Evolutionary conservation across 345 rosid species (phyloP).

Genomic region (Salix arbutifolia): DNA sequence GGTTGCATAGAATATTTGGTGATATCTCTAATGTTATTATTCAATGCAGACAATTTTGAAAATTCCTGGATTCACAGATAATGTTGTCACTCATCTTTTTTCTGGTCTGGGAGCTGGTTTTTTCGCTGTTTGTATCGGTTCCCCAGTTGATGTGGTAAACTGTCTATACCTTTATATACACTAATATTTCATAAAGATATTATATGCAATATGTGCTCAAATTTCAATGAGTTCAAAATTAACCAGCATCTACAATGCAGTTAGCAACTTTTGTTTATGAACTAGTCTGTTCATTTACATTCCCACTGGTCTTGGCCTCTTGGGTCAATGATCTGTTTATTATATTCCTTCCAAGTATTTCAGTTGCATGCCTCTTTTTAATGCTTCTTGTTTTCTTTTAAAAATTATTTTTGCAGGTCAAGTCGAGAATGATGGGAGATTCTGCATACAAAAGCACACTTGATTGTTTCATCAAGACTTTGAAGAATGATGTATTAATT

Average conservation of each 20-base stretch:
- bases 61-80: conserved; percentile 94
- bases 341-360: neutral
- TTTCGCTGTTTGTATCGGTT: conserved; percentile 94
- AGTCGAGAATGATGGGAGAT: conserved; percentile 99
- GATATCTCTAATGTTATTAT: conserved; percentile 8
- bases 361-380: neutral
- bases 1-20: neutral
- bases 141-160: conserved; percentile 97
- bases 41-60: conserved; percentile 74
- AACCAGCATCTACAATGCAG: no score
- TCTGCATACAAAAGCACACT: conserved; percentile 76
- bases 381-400: neutral
- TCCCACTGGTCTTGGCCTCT: neutral
- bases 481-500: conserved; percentile 68
- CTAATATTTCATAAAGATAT: neutral
- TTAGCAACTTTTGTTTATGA: neutral
- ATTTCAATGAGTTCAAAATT: neutral
- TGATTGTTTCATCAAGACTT: conserved; percentile 85
- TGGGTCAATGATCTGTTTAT: neutral
- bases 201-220: neutral
- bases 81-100: conserved; percentile 82
- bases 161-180: conserved; percentile 6
- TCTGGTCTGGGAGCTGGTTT: conserved; percentile 98
- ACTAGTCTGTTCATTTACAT: neutral
- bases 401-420: conserved; percentile 53